phyloP scores from a whole-genome alignment of 768 basidiomycete genomes.

The Leccinum obscurum region DNA sequence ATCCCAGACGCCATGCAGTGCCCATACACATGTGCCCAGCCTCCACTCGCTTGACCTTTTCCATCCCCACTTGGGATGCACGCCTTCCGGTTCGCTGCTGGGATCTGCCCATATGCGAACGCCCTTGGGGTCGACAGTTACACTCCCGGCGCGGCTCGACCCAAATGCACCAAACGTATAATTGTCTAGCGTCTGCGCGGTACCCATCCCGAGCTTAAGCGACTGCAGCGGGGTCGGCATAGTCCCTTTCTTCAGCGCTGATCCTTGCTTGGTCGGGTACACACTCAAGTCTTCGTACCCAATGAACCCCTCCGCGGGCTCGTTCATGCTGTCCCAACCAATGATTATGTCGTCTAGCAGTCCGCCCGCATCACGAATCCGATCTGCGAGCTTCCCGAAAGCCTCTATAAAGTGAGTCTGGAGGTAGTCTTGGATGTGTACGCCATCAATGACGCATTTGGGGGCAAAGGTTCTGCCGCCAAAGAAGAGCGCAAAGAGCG shows the following conservation, averaged over 20 bases:
- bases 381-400: conserved; percentile 72
- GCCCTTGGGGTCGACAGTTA: conserved; percentile 86
- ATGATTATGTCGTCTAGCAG: conserved; percentile 86
- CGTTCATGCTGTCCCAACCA: conserved; percentile 97
- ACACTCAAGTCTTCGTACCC: conserved; percentile 66
- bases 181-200: conserved; percentile 76
- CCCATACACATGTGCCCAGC: conserved; percentile 84
- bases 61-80: conserved; percentile 82
- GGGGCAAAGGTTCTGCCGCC: conserved; percentile 90
- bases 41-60: conserved; percentile 69
- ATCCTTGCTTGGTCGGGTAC: conserved; percentile 66
- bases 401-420: conserved; percentile 77
- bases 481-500: conserved; percentile 93
- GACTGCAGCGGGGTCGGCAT: conserved; percentile 84
- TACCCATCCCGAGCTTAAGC: conserved; percentile 86
- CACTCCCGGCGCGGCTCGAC: conserved; percentile 66
- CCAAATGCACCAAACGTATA: conserved; percentile 83
- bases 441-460: conserved; percentile 84
- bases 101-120: conserved; percentile 74
- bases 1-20: conserved; percentile 90
- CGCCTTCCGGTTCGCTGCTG: conserved; percentile 47
- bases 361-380: conserved; percentile 70
- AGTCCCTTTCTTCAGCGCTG: conserved; percentile 82
- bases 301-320: conserved; percentile 81
- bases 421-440: conserved; percentile 89